A percentile compares a stretch with the other conserved stretches of the same genome.
phyloP scores from a whole-genome alignment of 768 basidiomycete genomes.

The Mycena capillaripes region DNA sequence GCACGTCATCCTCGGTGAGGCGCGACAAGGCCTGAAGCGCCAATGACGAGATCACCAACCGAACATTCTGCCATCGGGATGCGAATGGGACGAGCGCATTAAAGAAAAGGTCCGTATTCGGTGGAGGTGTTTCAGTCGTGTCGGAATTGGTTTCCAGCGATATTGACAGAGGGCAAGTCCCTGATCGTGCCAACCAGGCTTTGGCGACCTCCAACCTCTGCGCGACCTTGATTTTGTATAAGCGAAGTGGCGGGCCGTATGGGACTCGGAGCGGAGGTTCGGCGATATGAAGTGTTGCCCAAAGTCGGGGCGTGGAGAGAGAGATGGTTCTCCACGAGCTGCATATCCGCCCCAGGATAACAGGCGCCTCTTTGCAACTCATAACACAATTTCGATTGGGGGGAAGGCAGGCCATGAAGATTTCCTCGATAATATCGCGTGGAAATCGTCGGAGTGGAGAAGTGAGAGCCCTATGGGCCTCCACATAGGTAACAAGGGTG shows the following conservation, averaged over 20 bases:
- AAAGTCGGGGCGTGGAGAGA: slow-evolving; percentile 42
- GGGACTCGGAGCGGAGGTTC: slow-evolving; percentile 2
- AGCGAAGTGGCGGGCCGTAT: not conserved
- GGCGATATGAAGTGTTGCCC: slow-evolving; percentile 38
- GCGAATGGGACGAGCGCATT: not conserved
- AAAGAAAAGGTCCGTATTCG: not conserved
- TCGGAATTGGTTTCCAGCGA: not conserved
- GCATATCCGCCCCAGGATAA: slow-evolving; percentile 47
- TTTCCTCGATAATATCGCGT: slow-evolving; percentile 16
- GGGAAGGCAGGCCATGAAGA: slow-evolving; percentile 31
- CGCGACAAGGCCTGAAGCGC: not conserved
- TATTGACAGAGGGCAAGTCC: not conserved
- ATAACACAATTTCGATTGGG: slow-evolving; percentile 26
- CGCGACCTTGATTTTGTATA: not conserved
- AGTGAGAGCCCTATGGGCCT: too few relatives aligned
- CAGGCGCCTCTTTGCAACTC: slow-evolving; percentile 37
- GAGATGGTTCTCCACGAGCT: slow-evolving; percentile 44
- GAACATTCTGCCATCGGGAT: slow-evolving; percentile 2
- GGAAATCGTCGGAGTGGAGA: slow-evolving; percentile 8
- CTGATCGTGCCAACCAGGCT: slow-evolving; percentile 8
- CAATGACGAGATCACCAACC: not conserved
- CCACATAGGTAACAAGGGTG: too few relatives aligned
- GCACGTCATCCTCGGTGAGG: not conserved
- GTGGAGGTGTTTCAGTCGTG: not conserved
- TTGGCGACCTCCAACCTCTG: slow-evolving; percentile 10